phyloP scores from a whole-genome alignment of 768 basidiomycete genomes.

The Saitozyma podzolica region DNA sequence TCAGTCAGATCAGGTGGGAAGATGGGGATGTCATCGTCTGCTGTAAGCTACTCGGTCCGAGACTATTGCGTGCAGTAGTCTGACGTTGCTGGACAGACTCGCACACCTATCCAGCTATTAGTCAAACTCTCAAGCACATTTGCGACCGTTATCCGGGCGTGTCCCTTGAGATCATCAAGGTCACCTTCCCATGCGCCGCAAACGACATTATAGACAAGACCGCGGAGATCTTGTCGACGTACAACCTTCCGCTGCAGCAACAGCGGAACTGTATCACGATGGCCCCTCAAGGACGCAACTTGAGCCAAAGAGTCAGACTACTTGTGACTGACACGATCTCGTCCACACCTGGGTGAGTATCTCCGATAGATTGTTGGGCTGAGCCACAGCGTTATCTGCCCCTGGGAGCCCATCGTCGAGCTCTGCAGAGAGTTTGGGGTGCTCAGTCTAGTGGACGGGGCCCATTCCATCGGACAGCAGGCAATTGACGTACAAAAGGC shows the following conservation, averaged over 20 bases:
- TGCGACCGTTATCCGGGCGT: background rate
- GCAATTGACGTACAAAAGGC: no score
- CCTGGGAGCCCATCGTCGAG: background rate
- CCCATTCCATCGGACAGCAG: no score
- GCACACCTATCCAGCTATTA: background rate
- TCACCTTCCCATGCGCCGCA: background rate
- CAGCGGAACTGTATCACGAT: background rate
- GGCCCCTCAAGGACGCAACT: background rate
- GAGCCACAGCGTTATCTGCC: background rate
- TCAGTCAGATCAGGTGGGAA: slow-evolving; percentile 69
- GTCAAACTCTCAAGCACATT: background rate
- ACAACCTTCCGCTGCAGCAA: background rate
- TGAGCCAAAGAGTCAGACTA: background rate
- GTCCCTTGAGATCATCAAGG: background rate
- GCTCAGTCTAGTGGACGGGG: no score
- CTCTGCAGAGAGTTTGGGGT: background rate
- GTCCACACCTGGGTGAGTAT: background rate
- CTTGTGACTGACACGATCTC: background rate
- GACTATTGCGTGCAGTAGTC: no score
- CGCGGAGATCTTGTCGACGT: background rate
- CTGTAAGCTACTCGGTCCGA: no score
- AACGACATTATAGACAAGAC: background rate
- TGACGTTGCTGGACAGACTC: no score
- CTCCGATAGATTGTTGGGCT: background rate
- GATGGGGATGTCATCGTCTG: slow-evolving; percentile 66